These are phyloP conservation scores for Aspergillus nidulans DNA, from an alignment of 495 filamentous ascomycete species.

Conservation along the genomic window DNA sequence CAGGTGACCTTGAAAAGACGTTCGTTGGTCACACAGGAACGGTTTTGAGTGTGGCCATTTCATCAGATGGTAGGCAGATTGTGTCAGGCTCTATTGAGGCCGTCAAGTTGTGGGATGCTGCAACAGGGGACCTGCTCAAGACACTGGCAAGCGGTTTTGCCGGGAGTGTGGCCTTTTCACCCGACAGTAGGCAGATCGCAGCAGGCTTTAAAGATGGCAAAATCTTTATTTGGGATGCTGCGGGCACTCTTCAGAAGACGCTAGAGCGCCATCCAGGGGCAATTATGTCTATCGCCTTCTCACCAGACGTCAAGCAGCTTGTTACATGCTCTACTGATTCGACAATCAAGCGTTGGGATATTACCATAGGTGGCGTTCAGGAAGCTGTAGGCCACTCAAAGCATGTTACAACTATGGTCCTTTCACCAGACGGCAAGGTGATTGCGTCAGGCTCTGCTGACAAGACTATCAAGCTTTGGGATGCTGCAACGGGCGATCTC, in stretches of 20 bases:
- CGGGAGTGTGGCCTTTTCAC: too few species aligned
- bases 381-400: not conserved
- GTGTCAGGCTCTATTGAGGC: not conserved
- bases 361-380: too few species aligned
- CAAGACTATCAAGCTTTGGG: not conserved
- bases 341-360: too few species aligned
- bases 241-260: too few species aligned
- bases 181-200: too few species aligned
- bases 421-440: not conserved
- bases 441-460: not conserved
- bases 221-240: too few species aligned
- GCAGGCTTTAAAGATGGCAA: too few species aligned
- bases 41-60: not conserved
- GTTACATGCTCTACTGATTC: too few species aligned
- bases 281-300: too few species aligned
- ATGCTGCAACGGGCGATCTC: not conserved
- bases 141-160: not conserved
- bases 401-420: not conserved
- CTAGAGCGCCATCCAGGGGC: too few species aligned
- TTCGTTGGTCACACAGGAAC: not conserved
- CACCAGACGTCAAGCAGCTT: too few species aligned
- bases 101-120: not conserved
- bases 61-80: not conserved
- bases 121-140: not conserved
- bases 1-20: not conserved